phyloP scores from a whole-genome alignment of 352 stramenopile species.

The Paralagenidium karlingii region DNA sequence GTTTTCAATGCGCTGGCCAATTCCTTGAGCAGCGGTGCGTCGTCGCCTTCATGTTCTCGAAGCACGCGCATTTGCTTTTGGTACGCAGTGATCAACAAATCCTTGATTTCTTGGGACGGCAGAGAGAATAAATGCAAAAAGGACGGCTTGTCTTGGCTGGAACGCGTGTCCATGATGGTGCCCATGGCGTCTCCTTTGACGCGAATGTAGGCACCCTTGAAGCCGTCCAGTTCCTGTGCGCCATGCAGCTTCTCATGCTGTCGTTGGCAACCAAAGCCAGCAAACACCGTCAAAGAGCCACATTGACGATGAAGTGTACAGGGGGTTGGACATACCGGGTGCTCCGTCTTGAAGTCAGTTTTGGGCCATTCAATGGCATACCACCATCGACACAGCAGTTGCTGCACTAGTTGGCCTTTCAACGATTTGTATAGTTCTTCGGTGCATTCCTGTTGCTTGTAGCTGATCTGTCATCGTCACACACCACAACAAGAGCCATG shows the following conservation, averaged over 20 bases:
- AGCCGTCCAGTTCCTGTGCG: constrained; percentile 75
- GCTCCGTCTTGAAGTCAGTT: no score
- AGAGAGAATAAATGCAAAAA: constrained; percentile 79
- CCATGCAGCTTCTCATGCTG: constrained; percentile 40
- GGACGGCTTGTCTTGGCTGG: constrained; percentile 52
- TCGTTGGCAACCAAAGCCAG: no score
- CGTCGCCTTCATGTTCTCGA: constrained; percentile 42
- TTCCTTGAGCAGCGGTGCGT: constrained; percentile 51
- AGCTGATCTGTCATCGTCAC: constrained; percentile 35
- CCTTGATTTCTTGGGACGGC: constrained; percentile 51
- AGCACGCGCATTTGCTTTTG: constrained; percentile 77
- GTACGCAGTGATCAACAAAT: constrained; percentile 23
- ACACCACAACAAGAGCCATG: not conserved
- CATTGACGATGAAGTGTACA: no score
- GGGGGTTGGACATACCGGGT: no score
- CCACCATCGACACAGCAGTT: constrained; percentile 79
- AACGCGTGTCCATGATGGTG: constrained; percentile 68
- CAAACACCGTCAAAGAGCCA: no score
- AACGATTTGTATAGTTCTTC: constrained; percentile 71
- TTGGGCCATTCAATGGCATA: constrained; percentile 76
- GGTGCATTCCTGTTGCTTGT: constrained; percentile 75
- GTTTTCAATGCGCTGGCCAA: constrained; percentile 34
- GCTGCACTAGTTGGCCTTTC: constrained; percentile 60
- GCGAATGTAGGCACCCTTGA: constrained; percentile 62
- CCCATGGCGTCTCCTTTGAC: constrained; percentile 78